Evolutionary conservation across 441 rosid genomes (phyloP).

Genomic region (Populus hybrid): DNA sequence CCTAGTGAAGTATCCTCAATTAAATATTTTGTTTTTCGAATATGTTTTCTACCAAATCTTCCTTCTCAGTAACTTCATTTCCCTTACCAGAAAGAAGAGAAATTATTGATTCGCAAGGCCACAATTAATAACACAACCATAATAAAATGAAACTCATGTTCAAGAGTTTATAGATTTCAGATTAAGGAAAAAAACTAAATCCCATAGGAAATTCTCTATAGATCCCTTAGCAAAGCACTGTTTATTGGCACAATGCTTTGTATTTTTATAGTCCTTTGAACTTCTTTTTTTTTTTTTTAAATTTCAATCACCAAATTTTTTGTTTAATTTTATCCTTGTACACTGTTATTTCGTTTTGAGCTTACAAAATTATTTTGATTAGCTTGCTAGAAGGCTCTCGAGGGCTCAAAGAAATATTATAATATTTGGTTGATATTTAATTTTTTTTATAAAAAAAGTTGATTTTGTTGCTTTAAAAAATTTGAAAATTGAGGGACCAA

Average conservation of each 20-base stretch:
- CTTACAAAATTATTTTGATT: background rate
- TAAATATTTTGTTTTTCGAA: no score
- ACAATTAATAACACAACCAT: background rate
- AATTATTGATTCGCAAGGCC: background rate
- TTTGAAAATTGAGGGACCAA: background rate
- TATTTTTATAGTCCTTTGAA: background rate
- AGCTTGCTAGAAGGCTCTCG: background rate
- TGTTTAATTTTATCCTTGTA: no score
- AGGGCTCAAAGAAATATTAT: no score
- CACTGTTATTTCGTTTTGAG: no score
- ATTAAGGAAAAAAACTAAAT: background rate
- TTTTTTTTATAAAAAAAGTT: no score
- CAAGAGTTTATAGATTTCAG: background rate
- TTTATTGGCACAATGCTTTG: background rate
- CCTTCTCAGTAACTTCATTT: background rate
- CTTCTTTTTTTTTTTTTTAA: no score
- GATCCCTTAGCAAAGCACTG: background rate
- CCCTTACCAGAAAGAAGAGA: background rate
- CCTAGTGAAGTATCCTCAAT: background rate
- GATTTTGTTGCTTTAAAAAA: no score
- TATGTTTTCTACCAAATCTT: background rate
- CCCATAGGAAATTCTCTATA: background rate
- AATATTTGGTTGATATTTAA: no score
- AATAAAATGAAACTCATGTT: background rate
- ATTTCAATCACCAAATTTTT: background rate